Conservation (phyloP, 2,329 filamentous ascomycete species). For the Pseudopyricularia cyperi region DNA sequence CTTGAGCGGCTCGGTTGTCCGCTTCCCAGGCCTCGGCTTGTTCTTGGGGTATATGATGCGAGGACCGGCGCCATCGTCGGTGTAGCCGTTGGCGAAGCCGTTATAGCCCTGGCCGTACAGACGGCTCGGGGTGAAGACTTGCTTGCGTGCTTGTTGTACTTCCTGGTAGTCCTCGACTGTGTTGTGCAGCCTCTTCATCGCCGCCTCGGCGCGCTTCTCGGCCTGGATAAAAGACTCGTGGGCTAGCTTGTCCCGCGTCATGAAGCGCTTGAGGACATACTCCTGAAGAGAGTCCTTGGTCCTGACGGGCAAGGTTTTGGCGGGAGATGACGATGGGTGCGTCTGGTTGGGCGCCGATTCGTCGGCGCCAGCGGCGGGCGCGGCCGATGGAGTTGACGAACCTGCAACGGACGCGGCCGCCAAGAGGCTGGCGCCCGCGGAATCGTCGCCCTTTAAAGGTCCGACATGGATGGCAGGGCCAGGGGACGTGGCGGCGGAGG, state of each 20-base stretch:
- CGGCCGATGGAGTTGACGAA: slow-evolving; percentile 12
- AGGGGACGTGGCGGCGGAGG: slow-evolving; percentile 18
- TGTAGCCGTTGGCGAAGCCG: slow-evolving; percentile 79
- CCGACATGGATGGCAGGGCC: slow-evolving; percentile 3
- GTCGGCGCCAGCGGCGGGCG: slow-evolving; percentile 6
- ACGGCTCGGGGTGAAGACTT: slow-evolving; percentile 40
- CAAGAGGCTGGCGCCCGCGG: slow-evolving; percentile 17
- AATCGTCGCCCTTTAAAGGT: neutral
- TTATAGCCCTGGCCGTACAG: slow-evolving; percentile 67
- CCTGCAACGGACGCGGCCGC: slow-evolving; percentile 9
- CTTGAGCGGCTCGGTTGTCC: slow-evolving; percentile 59
- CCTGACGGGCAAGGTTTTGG: slow-evolving; percentile 10
- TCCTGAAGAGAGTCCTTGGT: slow-evolving; percentile 41
- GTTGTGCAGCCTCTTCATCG: slow-evolving; percentile 31
- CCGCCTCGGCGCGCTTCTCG: slow-evolving; percentile 37
- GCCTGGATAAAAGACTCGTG: slow-evolving; percentile 39
- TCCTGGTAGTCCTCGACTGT: slow-evolving; percentile 53
- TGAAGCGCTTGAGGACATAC: slow-evolving; percentile 39
- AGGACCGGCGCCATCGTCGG: slow-evolving; percentile 47
- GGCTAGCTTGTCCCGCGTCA: slow-evolving; percentile 40
- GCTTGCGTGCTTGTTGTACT: slow-evolving; percentile 41
- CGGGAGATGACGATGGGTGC: neutral
- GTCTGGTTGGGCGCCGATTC: neutral
- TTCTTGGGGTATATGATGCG: slow-evolving; percentile 68
- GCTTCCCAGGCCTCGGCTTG: slow-evolving; percentile 63